These are phyloP conservation scores for Xylariaceae sp. DNA, from an alignment of 2,329 filamentous ascomycete species.

Conservation along the genomic window DNA sequence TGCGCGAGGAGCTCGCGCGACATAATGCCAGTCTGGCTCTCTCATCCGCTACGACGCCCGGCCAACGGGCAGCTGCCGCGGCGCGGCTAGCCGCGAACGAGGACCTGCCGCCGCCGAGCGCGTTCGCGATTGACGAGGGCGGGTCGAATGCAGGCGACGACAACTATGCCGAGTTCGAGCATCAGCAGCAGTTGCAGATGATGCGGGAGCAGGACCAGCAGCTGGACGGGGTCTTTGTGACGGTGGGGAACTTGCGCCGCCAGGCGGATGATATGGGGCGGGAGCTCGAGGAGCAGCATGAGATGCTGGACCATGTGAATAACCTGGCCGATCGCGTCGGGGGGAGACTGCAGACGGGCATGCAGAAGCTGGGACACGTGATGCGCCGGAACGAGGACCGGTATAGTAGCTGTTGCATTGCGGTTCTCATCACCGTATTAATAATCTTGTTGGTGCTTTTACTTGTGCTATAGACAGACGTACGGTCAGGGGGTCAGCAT, in stretches of 20 bases:
- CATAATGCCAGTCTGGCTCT: slow-evolving; percentile 37
- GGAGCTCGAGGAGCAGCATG: slow-evolving; percentile 89
- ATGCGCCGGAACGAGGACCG: slow-evolving; percentile 86
- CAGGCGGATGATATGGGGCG: slow-evolving; percentile 96
- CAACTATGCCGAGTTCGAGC: slow-evolving; percentile 77
- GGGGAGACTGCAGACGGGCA: slow-evolving; percentile 75
- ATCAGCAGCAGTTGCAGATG: slow-evolving; percentile 83
- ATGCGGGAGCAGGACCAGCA: slow-evolving; percentile 94
- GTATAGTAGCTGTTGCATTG: slow-evolving; percentile 86
- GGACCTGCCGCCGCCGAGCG: slow-evolving; percentile 50
- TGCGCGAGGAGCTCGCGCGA: slow-evolving; percentile 74
- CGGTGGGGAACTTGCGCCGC: slow-evolving; percentile 81
- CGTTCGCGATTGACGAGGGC: slow-evolving; percentile 54
- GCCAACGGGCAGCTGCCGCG: slow-evolving; percentile 15
- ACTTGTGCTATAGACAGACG: slow-evolving; percentile 46
- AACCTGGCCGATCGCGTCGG: slow-evolving; percentile 80
- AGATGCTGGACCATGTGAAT: slow-evolving; percentile 83
- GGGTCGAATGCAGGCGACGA: slow-evolving; percentile 40
- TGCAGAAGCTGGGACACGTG: slow-evolving; percentile 80
- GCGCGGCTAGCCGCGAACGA: slow-evolving; percentile 35
- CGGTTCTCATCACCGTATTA: slow-evolving; percentile 77
- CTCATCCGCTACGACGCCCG: slow-evolving; percentile 22
- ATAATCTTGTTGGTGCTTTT: slow-evolving; percentile 81
- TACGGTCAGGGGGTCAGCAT: background rate
- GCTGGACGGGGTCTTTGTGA: slow-evolving; percentile 86